Conservation (phyloP, 108 stramenopile species). For the Conticribra guillardii region DNA sequence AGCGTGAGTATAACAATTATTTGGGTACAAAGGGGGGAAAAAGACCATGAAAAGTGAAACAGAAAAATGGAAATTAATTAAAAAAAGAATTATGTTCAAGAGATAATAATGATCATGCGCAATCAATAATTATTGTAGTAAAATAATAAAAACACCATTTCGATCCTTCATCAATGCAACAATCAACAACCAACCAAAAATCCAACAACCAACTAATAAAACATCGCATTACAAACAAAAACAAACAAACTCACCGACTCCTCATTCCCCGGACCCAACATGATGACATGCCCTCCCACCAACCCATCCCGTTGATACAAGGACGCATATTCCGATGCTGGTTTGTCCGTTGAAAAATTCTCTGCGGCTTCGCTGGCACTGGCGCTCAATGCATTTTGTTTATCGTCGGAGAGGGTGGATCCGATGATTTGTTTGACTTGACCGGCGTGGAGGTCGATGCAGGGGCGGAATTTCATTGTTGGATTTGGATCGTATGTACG, state of each 20-base stretch:
- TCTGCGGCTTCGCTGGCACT: slow-evolving; percentile 33
- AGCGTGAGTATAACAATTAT: no score
- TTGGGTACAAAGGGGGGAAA: no score
- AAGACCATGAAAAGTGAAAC: no score
- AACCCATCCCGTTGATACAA: slow-evolving; percentile 86
- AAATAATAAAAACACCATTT: no score
- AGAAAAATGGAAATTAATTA: no score
- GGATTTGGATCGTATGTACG: no score
- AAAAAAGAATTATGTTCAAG: no score
- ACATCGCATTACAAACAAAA: no score
- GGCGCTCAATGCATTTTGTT: slow-evolving; percentile 23
- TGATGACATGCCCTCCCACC: slow-evolving; percentile 97
- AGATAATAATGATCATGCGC: no score
- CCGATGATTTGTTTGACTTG: slow-evolving; percentile 99
- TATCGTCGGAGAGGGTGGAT: slow-evolving; percentile 74
- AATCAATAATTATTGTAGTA: no score
- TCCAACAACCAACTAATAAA: no score
- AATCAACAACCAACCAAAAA: neutral
- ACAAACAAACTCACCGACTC: slow-evolving; percentile 83
- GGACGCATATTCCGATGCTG: slow-evolving; percentile 68
- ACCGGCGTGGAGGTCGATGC: slow-evolving; percentile 97
- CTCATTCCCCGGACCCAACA: slow-evolving; percentile 92
- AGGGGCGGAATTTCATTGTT: slow-evolving; percentile 96
- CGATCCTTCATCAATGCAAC: no score
- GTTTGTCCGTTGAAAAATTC: slow-evolving; percentile 90